Conservation (phyloP, 2,329 filamentous ascomycete genomes). For the Colletotrichum orbiculare region DNA sequence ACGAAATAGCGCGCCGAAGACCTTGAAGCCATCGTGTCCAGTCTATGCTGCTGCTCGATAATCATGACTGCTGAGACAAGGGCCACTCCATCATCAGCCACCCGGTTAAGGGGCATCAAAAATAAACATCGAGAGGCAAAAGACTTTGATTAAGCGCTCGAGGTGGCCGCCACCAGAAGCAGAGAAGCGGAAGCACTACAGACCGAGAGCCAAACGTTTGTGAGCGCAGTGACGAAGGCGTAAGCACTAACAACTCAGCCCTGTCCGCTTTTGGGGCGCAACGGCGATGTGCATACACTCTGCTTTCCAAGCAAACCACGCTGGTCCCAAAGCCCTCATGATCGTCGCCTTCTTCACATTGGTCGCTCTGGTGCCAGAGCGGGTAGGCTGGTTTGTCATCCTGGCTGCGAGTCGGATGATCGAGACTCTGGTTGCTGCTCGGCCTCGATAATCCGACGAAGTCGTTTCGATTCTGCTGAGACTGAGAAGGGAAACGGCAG, state of each 20-base stretch:
- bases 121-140: neutral
- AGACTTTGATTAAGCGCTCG: neutral
- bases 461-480: neutral
- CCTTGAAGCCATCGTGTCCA: slow-evolving; percentile 9
- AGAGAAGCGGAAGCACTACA: slow-evolving; percentile 12
- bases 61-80: too few relatives aligned
- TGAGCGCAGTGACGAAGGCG: slow-evolving; percentile 14
- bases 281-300: neutral
- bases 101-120: neutral
- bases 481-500: neutral
- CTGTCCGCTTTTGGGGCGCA: slow-evolving; percentile 20
- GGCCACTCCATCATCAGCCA: neutral
- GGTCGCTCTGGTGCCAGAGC: slow-evolving; percentile 3
- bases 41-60: too few relatives aligned
- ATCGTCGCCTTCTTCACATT: slow-evolving; percentile 6
- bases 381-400: neutral
- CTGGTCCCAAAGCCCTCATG: neutral
- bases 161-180: neutral
- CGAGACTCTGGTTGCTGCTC: neutral
- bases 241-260: slow-evolving; percentile 34
- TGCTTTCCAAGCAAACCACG: neutral
- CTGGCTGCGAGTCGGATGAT: neutral
- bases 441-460: slow-evolving; percentile 9
- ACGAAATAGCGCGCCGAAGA: neutral
- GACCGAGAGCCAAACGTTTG: slow-evolving; percentile 1